phyloP scores from a whole-genome alignment of 805 yeast species.

The Kregervanrija pseudodelftensis region DNA sequence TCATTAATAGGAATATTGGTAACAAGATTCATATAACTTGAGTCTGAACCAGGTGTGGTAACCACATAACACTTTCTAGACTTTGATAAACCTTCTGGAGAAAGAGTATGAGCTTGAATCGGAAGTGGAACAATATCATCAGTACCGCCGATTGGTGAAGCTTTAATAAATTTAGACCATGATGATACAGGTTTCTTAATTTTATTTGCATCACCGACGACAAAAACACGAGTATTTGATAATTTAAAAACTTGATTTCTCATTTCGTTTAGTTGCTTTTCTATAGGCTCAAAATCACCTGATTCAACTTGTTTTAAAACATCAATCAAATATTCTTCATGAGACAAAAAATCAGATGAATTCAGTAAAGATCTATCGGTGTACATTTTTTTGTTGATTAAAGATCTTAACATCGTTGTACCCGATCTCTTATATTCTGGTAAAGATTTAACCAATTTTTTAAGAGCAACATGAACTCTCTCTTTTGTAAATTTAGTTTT shows the following conservation, averaged over 20 bases:
- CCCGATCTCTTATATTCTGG: constrained; percentile 63
- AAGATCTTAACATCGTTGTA: constrained; percentile 54
- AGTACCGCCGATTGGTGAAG: too few relatives aligned
- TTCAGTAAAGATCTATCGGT: constrained; percentile 57
- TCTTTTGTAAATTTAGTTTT: constrained; percentile 64
- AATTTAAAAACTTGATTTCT: constrained; percentile 45
- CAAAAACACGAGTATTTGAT: constrained; percentile 57
- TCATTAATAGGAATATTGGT: constrained; percentile 50
- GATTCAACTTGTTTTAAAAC: constrained; percentile 43
- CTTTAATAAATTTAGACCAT: constrained; percentile 39
- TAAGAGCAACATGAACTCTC: constrained; percentile 60
- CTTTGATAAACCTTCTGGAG: constrained; percentile 49
- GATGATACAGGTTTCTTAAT: constrained; percentile 49
- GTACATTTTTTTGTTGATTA: constrained; percentile 38
- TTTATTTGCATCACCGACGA: constrained; percentile 59
- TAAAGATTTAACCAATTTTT: constrained; percentile 50
- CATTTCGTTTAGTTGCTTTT: constrained; percentile 43
- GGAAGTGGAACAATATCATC: constrained; percentile 32
- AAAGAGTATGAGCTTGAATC: constrained; percentile 43
- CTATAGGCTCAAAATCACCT: constrained; percentile 44
- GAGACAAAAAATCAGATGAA: constrained; percentile 56
- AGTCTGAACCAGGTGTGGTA: constrained; percentile 78
- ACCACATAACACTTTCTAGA: constrained; percentile 51
- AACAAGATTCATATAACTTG: constrained; percentile 57
- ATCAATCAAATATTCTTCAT: constrained; percentile 50